Conservation (phyloP, 352 stramenopile species). For the Globisporangium paddicum region DNA sequence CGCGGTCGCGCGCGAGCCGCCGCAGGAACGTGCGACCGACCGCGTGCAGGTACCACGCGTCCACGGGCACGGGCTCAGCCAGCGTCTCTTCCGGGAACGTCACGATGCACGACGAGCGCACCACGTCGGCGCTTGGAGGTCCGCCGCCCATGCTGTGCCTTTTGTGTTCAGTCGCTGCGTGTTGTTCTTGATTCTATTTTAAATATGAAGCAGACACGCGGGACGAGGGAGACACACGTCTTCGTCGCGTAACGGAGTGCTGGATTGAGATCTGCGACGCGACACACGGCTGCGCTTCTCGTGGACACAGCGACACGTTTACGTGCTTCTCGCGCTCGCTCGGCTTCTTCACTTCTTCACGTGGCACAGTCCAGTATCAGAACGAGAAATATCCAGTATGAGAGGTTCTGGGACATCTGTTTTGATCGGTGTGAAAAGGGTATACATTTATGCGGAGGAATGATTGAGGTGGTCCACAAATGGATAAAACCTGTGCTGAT, state of each 20-base stretch:
- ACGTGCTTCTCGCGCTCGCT: neutral
- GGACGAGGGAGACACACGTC: neutral
- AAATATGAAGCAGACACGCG: slow-evolving; percentile 6
- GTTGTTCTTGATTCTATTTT: slow-evolving; percentile 1
- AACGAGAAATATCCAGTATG: too few relatives aligned
- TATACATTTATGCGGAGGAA: too few relatives aligned
- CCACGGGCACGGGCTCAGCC: slow-evolving; percentile 74
- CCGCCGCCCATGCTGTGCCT: slow-evolving; percentile 55
- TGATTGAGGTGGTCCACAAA: too few relatives aligned
- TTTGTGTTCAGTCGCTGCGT: neutral
- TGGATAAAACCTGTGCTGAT: too few relatives aligned
- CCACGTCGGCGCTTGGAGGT: slow-evolving; percentile 58
- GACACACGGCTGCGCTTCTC: neutral
- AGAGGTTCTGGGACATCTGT: too few relatives aligned
- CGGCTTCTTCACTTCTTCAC: slow-evolving; percentile 2
- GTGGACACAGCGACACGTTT: too few relatives aligned
- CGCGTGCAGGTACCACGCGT: slow-evolving; percentile 78
- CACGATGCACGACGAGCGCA: slow-evolving; percentile 77
- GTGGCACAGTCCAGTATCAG: slow-evolving; percentile 1
- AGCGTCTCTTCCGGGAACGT: slow-evolving; percentile 70
- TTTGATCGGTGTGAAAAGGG: too few relatives aligned
- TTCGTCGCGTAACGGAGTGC: neutral
- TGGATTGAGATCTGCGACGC: neutral
- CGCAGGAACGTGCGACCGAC: slow-evolving; percentile 68
- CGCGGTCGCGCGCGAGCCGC: slow-evolving; percentile 60